Evolutionary conservation across 2,329 filamentous ascomycete genomes (phyloP).

Genomic region (Stachybotrys chlorohalonatus): DNA sequence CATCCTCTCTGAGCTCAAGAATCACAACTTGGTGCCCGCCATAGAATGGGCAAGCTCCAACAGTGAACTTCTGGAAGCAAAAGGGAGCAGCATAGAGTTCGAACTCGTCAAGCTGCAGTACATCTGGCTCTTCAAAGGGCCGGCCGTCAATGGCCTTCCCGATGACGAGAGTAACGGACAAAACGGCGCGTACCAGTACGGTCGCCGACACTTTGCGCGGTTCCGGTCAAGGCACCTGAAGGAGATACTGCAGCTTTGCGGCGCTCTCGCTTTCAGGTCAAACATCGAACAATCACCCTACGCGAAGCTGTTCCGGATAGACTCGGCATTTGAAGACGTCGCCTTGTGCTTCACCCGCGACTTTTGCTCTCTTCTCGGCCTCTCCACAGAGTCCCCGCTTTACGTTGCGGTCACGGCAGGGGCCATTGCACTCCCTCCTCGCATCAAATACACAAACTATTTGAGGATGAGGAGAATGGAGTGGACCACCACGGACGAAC

Average conservation of each 20-base stretch:
- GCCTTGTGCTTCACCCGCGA: constrained; percentile 83
- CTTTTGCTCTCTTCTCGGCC: constrained; percentile 83
- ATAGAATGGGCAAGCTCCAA: constrained; percentile 79
- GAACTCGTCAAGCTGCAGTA: constrained; percentile 87
- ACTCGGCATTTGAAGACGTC: constrained; percentile 72
- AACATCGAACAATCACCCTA: constrained; percentile 77
- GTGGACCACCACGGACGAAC: constrained; percentile 86
- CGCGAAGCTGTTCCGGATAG: constrained; percentile 63
- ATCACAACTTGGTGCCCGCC: constrained; percentile 68
- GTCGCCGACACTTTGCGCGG: constrained; percentile 59
- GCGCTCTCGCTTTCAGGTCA: constrained; percentile 68
- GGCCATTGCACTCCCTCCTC: constrained; percentile 77
- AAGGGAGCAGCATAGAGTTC: constrained; percentile 90
- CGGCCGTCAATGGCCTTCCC: constrained; percentile 42
- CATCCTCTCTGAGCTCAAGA: constrained; percentile 71
- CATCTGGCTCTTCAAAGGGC: constrained; percentile 73
- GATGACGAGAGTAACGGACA: constrained; percentile 46
- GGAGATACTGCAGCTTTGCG: constrained; percentile 75
- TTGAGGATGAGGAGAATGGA: constrained; percentile 86
- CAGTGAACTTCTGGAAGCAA: constrained; percentile 60
- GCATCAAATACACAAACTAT: constrained; percentile 81
- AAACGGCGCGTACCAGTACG: constrained; percentile 64
- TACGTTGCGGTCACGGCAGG: constrained; percentile 91
- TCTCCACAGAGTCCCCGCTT: constrained; percentile 85
- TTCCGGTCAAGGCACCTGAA: constrained; percentile 67